Base-by-base conservation (phyloP, 1,284 basidiomycete genomes). In the Inonotus obliquus region DNA sequence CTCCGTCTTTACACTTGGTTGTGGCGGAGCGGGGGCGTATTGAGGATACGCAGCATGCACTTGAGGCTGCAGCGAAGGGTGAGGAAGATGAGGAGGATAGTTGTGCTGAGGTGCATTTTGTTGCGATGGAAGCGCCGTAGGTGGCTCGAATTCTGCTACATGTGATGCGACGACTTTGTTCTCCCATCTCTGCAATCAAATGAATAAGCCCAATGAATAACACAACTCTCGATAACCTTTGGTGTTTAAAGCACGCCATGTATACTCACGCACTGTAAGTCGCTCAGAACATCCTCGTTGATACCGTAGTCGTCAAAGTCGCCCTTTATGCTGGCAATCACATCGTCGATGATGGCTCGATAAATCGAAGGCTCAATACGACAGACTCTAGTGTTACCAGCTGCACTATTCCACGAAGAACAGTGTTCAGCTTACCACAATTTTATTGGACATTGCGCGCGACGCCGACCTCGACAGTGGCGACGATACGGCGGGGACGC, bases 231-330 rank as follows among this genome's bases (percentile, higher is more conserved):
- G 51, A 21, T n/a, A 23, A 7, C 47, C 9, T 13, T 21, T 6
- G 25, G 27, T 19, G 14, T n/a, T 35, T 19, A 27, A 52, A 19
- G 32, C n/a, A 35, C 1, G 13, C 29, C 21, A 17, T 10, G 29
- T 19, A 17, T 65, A 82, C 91, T 81, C 77, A 96, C 94, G 66
- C 85, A 81, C 76, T 96, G 93, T 60, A 99, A 78, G 62, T 93
- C 89, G 68, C 88, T 87, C 59, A 98, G 79, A 59, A 98, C 89
- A 39, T 95, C 92, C 74, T 98, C 94, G 71, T 89, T 83, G 66
- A 99, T 92, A 60, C 96, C 96, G 73, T 93, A 96, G 74, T 97
- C 95, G 73, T 98, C 96, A 77, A 98, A 99, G 75, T 98, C 96
- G 73, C 87, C 81, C 75, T 92, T 92, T 76, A 96, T 92, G 69